phyloP scores from a whole-genome alignment of 768 basidiomycete genomes.

The Mycena maculata region DNA sequence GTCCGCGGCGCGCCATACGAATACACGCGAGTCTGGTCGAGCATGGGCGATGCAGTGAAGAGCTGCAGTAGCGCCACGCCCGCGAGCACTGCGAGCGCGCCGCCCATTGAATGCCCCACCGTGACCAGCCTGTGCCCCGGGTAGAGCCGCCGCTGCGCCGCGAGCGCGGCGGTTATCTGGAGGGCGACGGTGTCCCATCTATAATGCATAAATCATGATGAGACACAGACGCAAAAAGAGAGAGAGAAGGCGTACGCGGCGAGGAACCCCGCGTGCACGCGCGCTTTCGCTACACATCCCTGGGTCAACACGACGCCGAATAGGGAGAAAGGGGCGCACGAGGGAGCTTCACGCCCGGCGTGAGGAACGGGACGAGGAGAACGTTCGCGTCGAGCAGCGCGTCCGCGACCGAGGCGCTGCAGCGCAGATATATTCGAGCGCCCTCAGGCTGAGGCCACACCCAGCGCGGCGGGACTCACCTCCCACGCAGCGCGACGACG shows the following conservation, averaged over 20 bases:
- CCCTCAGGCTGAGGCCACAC: slow-evolving; percentile 7
- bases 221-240: background rate
- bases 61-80: slow-evolving; percentile 58
- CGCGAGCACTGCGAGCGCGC: slow-evolving; percentile 60
- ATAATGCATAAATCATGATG: background rate
- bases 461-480: too few relatives aligned
- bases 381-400: slow-evolving; percentile 56
- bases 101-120: slow-evolving; percentile 67
- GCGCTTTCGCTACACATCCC: slow-evolving; percentile 49
- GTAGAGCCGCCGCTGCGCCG: slow-evolving; percentile 49
- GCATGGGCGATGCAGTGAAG: slow-evolving; percentile 50
- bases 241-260: slow-evolving; percentile 49
- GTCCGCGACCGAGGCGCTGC: slow-evolving; percentile 56
- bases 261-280: slow-evolving; percentile 65
- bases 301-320: background rate
- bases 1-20: slow-evolving; percentile 63
- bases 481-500: slow-evolving; percentile 62
- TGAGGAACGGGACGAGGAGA: slow-evolving; percentile 55
- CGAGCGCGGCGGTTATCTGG: slow-evolving; percentile 52
- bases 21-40: slow-evolving; percentile 51
- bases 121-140: slow-evolving; percentile 56
- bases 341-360: slow-evolving; percentile 57
- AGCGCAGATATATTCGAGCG: slow-evolving; percentile 17
- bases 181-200: slow-evolving; percentile 64
- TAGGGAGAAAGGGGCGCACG: slow-evolving; percentile 35